Percentiles rank a stretch among this genome's conserved stretches.
These are phyloP conservation scores for Metarhizium rileyi DNA, from an alignment of 2,329 filamentous ascomycete genomes.

Conservation along the genomic window DNA sequence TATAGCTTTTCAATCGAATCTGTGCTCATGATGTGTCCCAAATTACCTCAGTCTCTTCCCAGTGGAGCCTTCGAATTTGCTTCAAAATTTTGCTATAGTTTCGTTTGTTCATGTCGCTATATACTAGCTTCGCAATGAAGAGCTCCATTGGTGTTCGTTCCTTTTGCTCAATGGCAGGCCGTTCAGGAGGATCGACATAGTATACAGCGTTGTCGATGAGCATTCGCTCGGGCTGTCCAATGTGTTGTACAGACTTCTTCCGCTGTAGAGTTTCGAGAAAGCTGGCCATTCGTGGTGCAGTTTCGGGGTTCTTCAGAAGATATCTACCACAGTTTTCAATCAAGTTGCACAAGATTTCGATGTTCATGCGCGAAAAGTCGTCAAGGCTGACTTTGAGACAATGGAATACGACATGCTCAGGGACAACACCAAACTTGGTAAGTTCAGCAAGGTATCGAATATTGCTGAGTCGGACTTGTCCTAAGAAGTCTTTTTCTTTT, in stretches of 20 bases:
- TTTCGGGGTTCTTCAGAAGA: conserved; percentile 83
- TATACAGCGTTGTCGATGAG: conserved; percentile 97
- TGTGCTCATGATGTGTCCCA: neutral
- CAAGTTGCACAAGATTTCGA: conserved; percentile 94
- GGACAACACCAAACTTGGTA: conserved; percentile 96
- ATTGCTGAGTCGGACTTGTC: conserved; percentile 86
- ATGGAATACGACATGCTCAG: conserved; percentile 97
- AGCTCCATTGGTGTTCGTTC: conserved; percentile 88
- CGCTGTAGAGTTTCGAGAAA: conserved; percentile 92
- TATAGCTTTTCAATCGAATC: neutral
- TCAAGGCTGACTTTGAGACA: conserved; percentile 96
- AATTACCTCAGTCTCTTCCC: conserved; percentile 78
- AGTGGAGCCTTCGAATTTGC: conserved; percentile 89
- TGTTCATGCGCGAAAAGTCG: conserved; percentile 97
- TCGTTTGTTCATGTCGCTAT: conserved; percentile 86
- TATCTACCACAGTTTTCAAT: conserved; percentile 96
- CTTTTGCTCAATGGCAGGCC: conserved; percentile 91
- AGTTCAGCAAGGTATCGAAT: conserved; percentile 96
- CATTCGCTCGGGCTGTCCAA: conserved; percentile 95
- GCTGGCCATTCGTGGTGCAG: conserved; percentile 82
- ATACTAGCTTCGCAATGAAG: conserved; percentile 87
- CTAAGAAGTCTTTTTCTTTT: conserved; percentile 95
- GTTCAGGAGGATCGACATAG: conserved; percentile 90
- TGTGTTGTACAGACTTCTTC: conserved; percentile 91
- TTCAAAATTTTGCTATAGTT: conserved; percentile 91